phyloP scores from a whole-genome alignment of 176 grass and related monocot genomes.

The Triticum dicoccoides region DNA sequence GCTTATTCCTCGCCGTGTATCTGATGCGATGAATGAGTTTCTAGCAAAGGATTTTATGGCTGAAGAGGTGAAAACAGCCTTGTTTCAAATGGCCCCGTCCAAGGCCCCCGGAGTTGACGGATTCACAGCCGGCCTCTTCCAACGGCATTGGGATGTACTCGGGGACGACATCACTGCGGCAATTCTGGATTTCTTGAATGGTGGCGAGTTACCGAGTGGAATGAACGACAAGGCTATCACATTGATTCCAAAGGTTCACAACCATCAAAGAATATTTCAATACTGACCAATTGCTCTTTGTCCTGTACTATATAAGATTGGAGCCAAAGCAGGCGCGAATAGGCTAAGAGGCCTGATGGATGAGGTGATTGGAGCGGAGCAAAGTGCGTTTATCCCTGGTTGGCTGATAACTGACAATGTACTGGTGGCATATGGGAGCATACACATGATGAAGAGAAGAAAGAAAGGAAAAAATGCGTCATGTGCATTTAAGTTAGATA shows the following conservation, averaged over 20 bases:
- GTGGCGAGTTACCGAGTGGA: not conserved
- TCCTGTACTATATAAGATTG: not conserved
- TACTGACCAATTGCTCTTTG: not conserved
- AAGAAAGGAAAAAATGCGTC: too few relatives aligned
- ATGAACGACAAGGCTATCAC: not conserved
- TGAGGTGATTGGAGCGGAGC: not conserved
- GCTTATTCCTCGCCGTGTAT: too few relatives aligned
- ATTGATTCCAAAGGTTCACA: not conserved
- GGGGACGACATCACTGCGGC: not conserved
- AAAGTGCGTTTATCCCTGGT: too few relatives aligned
- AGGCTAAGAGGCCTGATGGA: not conserved
- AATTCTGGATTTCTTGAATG: not conserved
- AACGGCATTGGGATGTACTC: not conserved
- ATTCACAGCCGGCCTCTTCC: not conserved
- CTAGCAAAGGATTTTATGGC: too few relatives aligned
- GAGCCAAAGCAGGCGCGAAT: not conserved
- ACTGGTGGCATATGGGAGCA: too few relatives aligned
- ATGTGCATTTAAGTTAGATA: too few relatives aligned
- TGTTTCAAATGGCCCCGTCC: not conserved
- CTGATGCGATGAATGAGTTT: too few relatives aligned
- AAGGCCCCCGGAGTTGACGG: not conserved
- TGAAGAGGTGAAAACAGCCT: too few relatives aligned
- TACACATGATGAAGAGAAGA: not conserved
- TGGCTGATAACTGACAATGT: too few relatives aligned
- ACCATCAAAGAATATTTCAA: not conserved